These are phyloP conservation scores for Salvia sclarea DNA, from an alignment of 305 asterid species.

Conservation along the genomic window DNA sequence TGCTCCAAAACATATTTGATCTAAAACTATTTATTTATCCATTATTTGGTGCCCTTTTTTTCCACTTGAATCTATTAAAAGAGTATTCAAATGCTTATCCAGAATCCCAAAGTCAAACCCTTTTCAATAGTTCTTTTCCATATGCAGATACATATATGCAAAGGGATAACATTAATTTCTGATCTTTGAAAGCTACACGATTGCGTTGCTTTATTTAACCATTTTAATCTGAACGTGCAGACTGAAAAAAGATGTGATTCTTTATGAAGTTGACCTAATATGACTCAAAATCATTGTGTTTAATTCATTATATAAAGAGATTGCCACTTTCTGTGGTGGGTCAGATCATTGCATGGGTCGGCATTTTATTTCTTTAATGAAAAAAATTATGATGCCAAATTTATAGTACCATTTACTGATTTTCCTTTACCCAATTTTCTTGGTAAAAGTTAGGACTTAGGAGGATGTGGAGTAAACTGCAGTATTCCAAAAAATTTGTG, in stretches of 20 bases:
- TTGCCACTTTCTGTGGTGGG: slow-evolving; percentile 23
- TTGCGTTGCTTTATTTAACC: slow-evolving; percentile 24
- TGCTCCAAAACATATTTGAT: slow-evolving; percentile 32
- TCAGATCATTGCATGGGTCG: slow-evolving; percentile 7
- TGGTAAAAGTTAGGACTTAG: neutral
- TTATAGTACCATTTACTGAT: neutral
- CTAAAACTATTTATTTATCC: slow-evolving; percentile 24
- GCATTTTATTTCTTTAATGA: slow-evolving; percentile 9
- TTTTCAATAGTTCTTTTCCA: slow-evolving; percentile 10
- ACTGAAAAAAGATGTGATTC: slow-evolving; percentile 17
- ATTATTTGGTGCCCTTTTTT: slow-evolving; percentile 33
- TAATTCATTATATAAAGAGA: slow-evolving; percentile 9
- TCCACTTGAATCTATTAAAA: slow-evolving; percentile 27
- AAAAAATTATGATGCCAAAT: neutral
- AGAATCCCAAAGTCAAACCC: slow-evolving; percentile 41
- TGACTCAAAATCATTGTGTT: slow-evolving; percentile 16
- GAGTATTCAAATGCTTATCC: slow-evolving; percentile 34
- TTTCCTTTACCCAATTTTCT: neutral
- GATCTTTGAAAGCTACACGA: slow-evolving; percentile 30
- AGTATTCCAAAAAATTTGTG: neutral
- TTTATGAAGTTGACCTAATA: slow-evolving; percentile 28
- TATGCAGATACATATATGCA: slow-evolving; percentile 5
- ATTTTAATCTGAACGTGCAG: slow-evolving; percentile 1
- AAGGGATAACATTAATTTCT: slow-evolving; percentile 26
- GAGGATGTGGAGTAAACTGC: neutral